Percentiles rank a stretch among this genome's conserved stretches.
Conservation (phyloP, 2,329 filamentous ascomycete genomes). For the Sphaerulina vaccinii region DNA sequence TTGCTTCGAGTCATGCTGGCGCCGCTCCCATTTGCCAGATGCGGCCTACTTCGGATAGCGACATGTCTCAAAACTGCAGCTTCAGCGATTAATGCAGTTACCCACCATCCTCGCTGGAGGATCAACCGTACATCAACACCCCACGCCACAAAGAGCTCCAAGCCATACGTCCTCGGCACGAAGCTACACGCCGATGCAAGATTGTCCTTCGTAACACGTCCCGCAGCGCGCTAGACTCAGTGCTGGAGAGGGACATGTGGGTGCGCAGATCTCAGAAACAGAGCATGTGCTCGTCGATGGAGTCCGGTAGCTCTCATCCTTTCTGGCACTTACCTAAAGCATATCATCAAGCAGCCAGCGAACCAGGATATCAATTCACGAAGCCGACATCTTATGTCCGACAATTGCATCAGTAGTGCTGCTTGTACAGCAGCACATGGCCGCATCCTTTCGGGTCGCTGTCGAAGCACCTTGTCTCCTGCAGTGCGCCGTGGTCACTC, state of each 20-base stretch:
- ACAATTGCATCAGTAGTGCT: conserved; percentile 20
- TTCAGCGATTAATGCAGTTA: conserved; percentile 23
- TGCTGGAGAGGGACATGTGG: not conserved
- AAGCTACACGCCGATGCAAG: conserved; percentile 17
- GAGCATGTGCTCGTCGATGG: conserved; percentile 13
- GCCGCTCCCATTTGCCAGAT: conserved; percentile 11
- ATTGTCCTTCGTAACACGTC: conserved; percentile 14
- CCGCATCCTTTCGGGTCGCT: conserved; percentile 20
- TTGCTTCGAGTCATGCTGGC: conserved; percentile 13
- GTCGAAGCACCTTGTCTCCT: conserved; percentile 11
- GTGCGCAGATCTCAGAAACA: not conserved
- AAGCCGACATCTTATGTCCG: conserved; percentile 16
- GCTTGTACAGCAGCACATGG: conserved; percentile 24
- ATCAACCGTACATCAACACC: conserved; percentile 20
- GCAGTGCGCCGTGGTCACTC: no score
- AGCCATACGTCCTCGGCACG: conserved; percentile 16
- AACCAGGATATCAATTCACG: not conserved
- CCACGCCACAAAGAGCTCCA: conserved; percentile 21
- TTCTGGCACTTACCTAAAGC: conserved; percentile 6
- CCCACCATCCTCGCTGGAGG: conserved; percentile 19
- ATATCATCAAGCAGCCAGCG: conserved; percentile 6
- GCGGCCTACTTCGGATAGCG: conserved; percentile 13
- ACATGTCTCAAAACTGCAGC: conserved; percentile 16
- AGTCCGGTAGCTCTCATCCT: conserved; percentile 24
- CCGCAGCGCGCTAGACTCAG: conserved; percentile 4